phyloP scores from a whole-genome alignment of 2,329 filamentous ascomycete species.

The Xylaria hypoxylon region DNA sequence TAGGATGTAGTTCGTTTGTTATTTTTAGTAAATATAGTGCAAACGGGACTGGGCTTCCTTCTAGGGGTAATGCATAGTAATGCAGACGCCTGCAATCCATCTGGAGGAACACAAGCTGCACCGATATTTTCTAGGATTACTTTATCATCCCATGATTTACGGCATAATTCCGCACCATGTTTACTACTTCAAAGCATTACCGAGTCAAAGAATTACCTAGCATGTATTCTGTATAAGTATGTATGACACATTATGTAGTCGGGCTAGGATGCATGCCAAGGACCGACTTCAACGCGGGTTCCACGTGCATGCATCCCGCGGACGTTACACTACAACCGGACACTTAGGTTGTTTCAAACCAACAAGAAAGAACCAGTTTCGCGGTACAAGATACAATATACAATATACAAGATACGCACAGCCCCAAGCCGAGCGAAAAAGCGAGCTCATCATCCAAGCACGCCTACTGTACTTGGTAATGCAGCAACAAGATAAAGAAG shows the following conservation, averaged over 20 bases:
- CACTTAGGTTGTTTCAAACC: too few species aligned
- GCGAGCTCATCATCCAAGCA: neutral
- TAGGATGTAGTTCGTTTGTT: neutral
- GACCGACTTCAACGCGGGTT: conserved; percentile 13
- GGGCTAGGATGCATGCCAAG: conserved; percentile 10
- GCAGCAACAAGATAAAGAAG: neutral
- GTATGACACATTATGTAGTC: neutral
- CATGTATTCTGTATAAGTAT: neutral
- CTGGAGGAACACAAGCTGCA: neutral
- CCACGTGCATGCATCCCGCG: conserved; percentile 7
- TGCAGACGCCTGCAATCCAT: neutral
- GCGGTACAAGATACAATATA: neutral
- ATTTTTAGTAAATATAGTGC: conserved; percentile 3
- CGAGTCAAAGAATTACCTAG: neutral
- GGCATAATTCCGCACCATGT: neutral
- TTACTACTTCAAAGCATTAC: neutral
- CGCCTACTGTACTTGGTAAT: neutral
- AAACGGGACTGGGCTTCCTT: neutral
- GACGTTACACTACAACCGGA: neutral
- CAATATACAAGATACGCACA: too few species aligned
- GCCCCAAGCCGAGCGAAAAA: conserved; percentile 7
- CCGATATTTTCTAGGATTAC: neutral
- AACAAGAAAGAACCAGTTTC: neutral
- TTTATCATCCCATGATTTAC: neutral
- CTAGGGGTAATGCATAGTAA: too few species aligned